These are phyloP conservation scores for Somion occarium DNA, from an alignment of 1,284 basidiomycete species.

Conservation along the genomic window DNA sequence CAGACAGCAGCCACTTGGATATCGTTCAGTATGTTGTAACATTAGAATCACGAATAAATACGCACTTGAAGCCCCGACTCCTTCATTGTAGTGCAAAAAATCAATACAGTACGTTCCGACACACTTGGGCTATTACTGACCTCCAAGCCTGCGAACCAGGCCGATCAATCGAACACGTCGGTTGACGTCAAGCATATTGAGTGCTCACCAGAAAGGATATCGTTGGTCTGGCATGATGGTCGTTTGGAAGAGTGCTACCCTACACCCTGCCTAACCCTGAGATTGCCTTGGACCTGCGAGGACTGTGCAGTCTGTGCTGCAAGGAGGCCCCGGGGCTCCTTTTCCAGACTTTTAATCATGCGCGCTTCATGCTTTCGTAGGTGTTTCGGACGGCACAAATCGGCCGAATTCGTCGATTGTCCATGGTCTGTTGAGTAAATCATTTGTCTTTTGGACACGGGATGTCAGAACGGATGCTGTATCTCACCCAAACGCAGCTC, in stretches of 20 bases:
- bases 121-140: too few species aligned
- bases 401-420: neutral
- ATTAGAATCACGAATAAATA: slow-evolving; percentile 22
- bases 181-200: slow-evolving; percentile 4
- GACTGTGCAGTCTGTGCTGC: too few species aligned
- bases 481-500: too few species aligned
- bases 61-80: slow-evolving; percentile 74
- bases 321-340: too few species aligned
- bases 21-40: too few species aligned
- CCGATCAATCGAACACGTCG: slow-evolving; percentile 2
- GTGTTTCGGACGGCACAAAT: neutral
- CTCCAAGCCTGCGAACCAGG: slow-evolving; percentile 56
- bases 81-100: too few species aligned
- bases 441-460: too few species aligned
- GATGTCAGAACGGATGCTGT: too few species aligned
- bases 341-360: neutral
- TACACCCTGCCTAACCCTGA: neutral
- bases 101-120: too few species aligned
- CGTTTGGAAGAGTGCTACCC: neutral
- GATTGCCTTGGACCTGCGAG: slow-evolving; percentile 1
- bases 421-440: too few species aligned
- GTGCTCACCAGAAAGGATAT: slow-evolving; percentile 60
- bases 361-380: neutral
- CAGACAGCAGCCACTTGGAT: slow-evolving; percentile 85
- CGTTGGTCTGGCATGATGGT: slow-evolving; percentile 26